Percentiles rank a stretch among this genome's conserved stretches.
Evolutionary conservation across 441 rosid genomes (phyloP).

Genomic region (Eutrema salsugineum): DNA sequence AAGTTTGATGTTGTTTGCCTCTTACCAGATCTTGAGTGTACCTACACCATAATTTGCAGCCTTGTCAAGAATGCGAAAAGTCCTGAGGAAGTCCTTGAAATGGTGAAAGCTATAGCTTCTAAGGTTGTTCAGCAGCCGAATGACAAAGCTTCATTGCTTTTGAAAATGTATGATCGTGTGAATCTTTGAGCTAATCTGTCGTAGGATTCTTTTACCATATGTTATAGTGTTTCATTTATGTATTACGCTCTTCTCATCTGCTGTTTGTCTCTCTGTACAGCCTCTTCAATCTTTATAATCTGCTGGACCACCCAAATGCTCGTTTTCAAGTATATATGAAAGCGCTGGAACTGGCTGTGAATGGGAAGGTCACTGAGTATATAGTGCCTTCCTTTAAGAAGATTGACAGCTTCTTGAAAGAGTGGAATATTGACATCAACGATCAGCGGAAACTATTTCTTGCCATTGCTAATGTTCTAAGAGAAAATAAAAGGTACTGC

Average conservation of each 20-base stretch:
- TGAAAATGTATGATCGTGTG: slow-evolving; percentile 64
- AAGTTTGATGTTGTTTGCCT: background rate
- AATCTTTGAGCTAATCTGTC: background rate
- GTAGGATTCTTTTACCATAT: background rate
- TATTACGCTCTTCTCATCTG: slow-evolving; percentile 13
- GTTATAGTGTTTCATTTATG: background rate
- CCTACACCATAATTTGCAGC: slow-evolving; percentile 90
- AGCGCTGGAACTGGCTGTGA: slow-evolving; percentile 65
- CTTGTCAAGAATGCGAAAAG: slow-evolving; percentile 59
- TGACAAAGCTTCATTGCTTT: slow-evolving; percentile 84
- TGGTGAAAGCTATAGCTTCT: slow-evolving; percentile 64
- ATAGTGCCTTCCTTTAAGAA: slow-evolving; percentile 70
- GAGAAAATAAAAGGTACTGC: slow-evolving; percentile 75
- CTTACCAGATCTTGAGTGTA: slow-evolving; percentile 79
- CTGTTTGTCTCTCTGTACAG: slow-evolving; percentile 42
- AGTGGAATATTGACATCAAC: slow-evolving; percentile 79
- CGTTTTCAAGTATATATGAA: slow-evolving; percentile 85
- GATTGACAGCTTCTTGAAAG: slow-evolving; percentile 88
- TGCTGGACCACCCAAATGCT: slow-evolving; percentile 62
- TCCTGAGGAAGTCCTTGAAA: slow-evolving; percentile 66
- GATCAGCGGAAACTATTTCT: slow-evolving; percentile 86
- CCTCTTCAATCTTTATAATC: slow-evolving; percentile 91
- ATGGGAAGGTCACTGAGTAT: slow-evolving; percentile 78
- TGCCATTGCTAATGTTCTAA: slow-evolving; percentile 62
- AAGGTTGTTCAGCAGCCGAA: slow-evolving; percentile 79